Conservation (phyloP, 2,329 filamentous ascomycete genomes). For the Pseudocercospora eumusae region DNA sequence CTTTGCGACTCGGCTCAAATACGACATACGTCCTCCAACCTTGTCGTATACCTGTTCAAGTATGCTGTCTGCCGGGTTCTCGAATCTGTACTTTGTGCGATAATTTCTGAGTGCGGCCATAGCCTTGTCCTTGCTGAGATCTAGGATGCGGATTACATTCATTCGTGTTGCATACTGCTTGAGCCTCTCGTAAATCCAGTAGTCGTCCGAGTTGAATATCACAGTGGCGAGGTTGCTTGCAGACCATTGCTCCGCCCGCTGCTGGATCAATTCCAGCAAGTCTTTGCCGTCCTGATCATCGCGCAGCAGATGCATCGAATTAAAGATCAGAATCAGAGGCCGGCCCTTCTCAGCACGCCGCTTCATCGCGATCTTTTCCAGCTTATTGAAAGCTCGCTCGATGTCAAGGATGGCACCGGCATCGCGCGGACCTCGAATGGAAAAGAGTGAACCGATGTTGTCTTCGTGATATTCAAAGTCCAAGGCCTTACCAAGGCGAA, state of each 20-base stretch:
- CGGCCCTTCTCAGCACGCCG: conserved; percentile 62
- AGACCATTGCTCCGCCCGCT: conserved; percentile 94
- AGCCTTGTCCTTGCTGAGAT: conserved; percentile 77
- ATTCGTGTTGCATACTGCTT: conserved; percentile 92
- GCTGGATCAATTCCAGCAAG: conserved; percentile 89
- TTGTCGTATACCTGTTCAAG: conserved; percentile 80
- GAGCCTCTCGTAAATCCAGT: conserved; percentile 95
- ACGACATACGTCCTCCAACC: conserved; percentile 85
- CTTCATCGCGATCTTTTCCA: conserved; percentile 88
- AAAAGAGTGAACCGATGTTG: conserved; percentile 95
- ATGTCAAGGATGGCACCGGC: conserved; percentile 92
- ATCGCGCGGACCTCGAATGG: conserved; percentile 87
- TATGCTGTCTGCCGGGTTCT: conserved; percentile 55
- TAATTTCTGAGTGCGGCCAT: conserved; percentile 76
- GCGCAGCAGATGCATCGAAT: conserved; percentile 85
- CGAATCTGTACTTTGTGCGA: conserved; percentile 72
- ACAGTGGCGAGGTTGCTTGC: conserved; percentile 86
- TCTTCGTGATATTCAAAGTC: conserved; percentile 98
- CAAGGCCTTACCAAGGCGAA: conserved; percentile 80
- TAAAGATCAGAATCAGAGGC: conserved; percentile 90
- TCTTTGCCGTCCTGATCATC: conserved; percentile 93
- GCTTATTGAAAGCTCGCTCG: conserved; percentile 93
- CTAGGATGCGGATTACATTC: conserved; percentile 84
- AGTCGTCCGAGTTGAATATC: conserved; percentile 96
- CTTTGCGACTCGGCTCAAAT: conserved; percentile 87